These are phyloP conservation scores for Leishmania tropica DNA, from an alignment of 208 protist genomes.

Conservation along the genomic window DNA sequence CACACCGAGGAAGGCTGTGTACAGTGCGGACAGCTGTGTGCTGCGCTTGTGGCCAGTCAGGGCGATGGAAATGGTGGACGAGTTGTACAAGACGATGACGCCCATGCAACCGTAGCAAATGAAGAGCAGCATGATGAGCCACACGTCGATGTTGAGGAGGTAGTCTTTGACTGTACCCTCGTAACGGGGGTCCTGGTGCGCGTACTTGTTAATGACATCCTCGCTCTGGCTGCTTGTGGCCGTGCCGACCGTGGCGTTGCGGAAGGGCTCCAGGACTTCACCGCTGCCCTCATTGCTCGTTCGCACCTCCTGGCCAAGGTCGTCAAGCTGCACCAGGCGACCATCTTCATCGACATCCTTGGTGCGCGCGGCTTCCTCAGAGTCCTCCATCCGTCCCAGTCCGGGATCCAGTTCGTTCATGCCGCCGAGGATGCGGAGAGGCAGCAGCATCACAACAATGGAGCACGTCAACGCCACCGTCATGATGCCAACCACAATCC, in stretches of 20 bases:
- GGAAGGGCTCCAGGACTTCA: background rate
- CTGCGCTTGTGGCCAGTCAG: constrained; percentile 42
- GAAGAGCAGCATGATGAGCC: constrained; percentile 59
- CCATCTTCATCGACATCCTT: background rate
- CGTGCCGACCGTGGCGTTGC: background rate
- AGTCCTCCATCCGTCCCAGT: background rate
- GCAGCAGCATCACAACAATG: constrained; percentile 54
- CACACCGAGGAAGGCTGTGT: constrained; percentile 74
- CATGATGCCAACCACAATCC: constrained; percentile 43
- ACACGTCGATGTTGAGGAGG: constrained; percentile 44
- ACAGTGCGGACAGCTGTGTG: constrained; percentile 40
- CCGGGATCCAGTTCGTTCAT: constrained; percentile 40
- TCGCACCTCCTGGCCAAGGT: constrained; percentile 7
- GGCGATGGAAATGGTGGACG: constrained; percentile 65
- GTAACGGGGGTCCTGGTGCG: constrained; percentile 61
- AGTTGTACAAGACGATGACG: constrained; percentile 72
- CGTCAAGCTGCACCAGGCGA: background rate
- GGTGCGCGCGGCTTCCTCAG: background rate
- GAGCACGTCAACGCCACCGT: constrained; percentile 41
- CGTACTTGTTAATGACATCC: constrained; percentile 8
- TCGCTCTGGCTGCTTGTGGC: constrained; percentile 3
- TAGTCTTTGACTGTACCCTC: constrained; percentile 43
- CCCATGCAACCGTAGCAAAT: constrained; percentile 54
- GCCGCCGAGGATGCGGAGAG: constrained; percentile 49
- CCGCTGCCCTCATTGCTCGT: constrained; percentile 1